Evolutionary conservation across 2,329 filamentous ascomycete genomes (phyloP).

Genomic region (Ophiocordyceps camponoti-floridani): DNA sequence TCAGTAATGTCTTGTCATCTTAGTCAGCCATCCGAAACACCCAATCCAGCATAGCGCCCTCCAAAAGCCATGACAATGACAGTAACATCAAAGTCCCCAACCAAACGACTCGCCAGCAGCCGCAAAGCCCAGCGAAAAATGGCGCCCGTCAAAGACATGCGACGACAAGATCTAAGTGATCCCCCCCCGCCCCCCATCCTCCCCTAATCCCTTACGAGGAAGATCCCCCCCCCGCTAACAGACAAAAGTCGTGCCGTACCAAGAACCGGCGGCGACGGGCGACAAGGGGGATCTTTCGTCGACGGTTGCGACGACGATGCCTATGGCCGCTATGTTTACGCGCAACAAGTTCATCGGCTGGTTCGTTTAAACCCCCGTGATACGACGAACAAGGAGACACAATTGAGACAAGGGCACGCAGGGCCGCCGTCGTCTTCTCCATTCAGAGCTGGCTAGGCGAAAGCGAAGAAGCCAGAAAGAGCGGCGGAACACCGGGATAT

Average conservation of each 20-base stretch:
- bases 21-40: too few relatives aligned
- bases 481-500: constrained; percentile 44
- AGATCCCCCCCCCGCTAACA: too few relatives aligned
- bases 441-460: constrained; percentile 64
- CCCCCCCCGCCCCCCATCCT: background rate
- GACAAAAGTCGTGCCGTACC: constrained; percentile 64
- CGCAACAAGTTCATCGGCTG: constrained; percentile 66
- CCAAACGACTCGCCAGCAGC: too few relatives aligned
- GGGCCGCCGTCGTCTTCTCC: constrained; percentile 57
- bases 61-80: too few relatives aligned
- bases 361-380: constrained; percentile 16
- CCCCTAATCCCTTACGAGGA: background rate
- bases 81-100: too few relatives aligned
- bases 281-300: constrained; percentile 52
- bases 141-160: constrained; percentile 25
- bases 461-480: constrained; percentile 48
- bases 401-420: constrained; percentile 9
- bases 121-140: constrained; percentile 9
- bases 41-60: too few relatives aligned
- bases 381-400: too few relatives aligned
- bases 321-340: constrained; percentile 92
- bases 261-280: constrained; percentile 45
- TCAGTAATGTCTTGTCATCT: too few relatives aligned
- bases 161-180: constrained; percentile 25
- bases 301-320: constrained; percentile 59